These are phyloP conservation scores for Pythium brassicae DNA, from an alignment of 352 stramenopile genomes.

Conservation along the genomic window DNA sequence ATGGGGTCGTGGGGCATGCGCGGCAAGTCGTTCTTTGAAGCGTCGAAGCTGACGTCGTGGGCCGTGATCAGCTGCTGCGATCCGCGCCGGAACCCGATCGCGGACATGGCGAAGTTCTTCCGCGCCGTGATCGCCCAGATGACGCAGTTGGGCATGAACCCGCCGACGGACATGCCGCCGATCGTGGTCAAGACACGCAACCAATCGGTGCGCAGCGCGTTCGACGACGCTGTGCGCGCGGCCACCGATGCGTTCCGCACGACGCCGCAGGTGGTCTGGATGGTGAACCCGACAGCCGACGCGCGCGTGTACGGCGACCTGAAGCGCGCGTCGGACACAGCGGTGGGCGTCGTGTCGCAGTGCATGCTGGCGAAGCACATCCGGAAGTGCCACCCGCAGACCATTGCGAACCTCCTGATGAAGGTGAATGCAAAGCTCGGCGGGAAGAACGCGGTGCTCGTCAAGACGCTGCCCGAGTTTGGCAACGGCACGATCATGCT, in stretches of 20 bases:
- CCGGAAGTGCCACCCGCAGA: conserved; percentile 46
- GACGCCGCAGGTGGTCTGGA: conserved; percentile 49
- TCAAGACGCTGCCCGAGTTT: conserved; percentile 36
- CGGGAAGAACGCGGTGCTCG: conserved; percentile 57
- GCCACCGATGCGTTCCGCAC: conserved; percentile 25
- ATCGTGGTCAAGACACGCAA: conserved; percentile 39
- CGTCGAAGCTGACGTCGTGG: conserved; percentile 37
- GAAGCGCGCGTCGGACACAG: conserved; percentile 68
- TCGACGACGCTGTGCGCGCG: conserved; percentile 29
- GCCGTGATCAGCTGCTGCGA: conserved; percentile 55
- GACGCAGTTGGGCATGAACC: conserved; percentile 44
- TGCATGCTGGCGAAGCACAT: conserved; percentile 76
- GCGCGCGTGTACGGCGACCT: conserved; percentile 54
- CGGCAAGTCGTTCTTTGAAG: conserved; percentile 44
- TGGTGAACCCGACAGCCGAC: conserved; percentile 47
- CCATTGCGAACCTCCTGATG: conserved; percentile 71
- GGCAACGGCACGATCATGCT: conserved; percentile 71
- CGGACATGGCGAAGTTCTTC: conserved; percentile 50
- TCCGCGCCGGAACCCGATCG: conserved; percentile 22
- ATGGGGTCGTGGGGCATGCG: conserved; percentile 75
- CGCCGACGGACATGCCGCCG: conserved; percentile 25
- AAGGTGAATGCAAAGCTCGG: conserved; percentile 82
- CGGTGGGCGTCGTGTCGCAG: conserved; percentile 71
- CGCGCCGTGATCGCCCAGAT: conserved; percentile 47
- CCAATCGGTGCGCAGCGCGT: conserved; percentile 31